Conservation (phyloP, 2,329 filamentous ascomycete species). For the Plectosphaerella plurivora region DNA sequence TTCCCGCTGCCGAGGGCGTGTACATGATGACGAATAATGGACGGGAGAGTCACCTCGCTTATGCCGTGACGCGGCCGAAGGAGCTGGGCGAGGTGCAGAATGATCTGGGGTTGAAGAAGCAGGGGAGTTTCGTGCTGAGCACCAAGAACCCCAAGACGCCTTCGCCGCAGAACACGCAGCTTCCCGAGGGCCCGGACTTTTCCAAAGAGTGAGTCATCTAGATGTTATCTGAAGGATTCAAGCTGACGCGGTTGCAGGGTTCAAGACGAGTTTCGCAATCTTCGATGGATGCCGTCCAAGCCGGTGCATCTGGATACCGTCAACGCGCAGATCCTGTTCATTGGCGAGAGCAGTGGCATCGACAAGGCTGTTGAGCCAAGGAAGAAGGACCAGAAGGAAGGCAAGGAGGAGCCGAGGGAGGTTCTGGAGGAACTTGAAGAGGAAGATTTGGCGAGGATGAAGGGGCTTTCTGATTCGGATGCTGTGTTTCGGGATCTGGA, state of each 20-base stretch:
- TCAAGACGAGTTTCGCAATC: slow-evolving; percentile 64
- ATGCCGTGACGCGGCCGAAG: slow-evolving; percentile 71
- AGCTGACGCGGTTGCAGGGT: slow-evolving; percentile 38
- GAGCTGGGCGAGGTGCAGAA: slow-evolving; percentile 68
- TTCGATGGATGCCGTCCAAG: slow-evolving; percentile 70
- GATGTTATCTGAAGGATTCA: neutral
- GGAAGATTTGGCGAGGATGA: slow-evolving; percentile 67
- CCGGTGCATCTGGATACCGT: slow-evolving; percentile 71
- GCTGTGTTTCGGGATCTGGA: slow-evolving; percentile 45
- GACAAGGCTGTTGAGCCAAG: slow-evolving; percentile 52
- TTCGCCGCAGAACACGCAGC: slow-evolving; percentile 57
- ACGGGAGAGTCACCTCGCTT: slow-evolving; percentile 70
- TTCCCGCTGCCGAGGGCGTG: slow-evolving; percentile 77
- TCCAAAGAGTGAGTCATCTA: slow-evolving; percentile 55
- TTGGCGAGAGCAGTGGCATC: slow-evolving; percentile 62
- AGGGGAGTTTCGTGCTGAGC: slow-evolving; percentile 74
- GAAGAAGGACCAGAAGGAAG: slow-evolving; percentile 51
- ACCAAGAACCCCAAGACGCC: slow-evolving; percentile 74
- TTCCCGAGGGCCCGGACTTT: slow-evolving; percentile 65
- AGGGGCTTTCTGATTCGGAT: slow-evolving; percentile 40
- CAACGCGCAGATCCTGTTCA: slow-evolving; percentile 72
- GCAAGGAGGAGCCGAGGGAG: slow-evolving; percentile 61
- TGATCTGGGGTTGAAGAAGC: slow-evolving; percentile 65
- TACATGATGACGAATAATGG: slow-evolving; percentile 75
- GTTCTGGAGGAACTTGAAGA: slow-evolving; percentile 71